These are phyloP conservation scores for Rutidosis leptorrhynchoides DNA, from an alignment of 129 eudicot species.

Conservation along the genomic window DNA sequence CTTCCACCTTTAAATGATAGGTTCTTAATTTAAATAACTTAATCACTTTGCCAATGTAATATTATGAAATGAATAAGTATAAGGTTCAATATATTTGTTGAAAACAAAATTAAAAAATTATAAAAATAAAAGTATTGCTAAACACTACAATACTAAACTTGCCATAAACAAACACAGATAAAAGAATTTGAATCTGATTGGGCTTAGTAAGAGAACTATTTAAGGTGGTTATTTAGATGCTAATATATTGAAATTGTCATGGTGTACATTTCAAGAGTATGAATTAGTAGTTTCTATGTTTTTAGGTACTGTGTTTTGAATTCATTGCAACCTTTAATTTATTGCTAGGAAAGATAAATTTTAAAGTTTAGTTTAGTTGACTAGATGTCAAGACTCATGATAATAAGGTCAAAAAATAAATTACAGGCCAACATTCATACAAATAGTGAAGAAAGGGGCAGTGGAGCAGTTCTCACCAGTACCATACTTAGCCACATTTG, in stretches of 20 bases:
- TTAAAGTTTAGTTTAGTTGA: neutral
- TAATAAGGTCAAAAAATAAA: neutral
- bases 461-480: slow-evolving; percentile 81
- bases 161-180: too few species aligned
- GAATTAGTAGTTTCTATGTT: neutral
- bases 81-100: neutral
- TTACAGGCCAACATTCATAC: slow-evolving; percentile 74
- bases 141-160: too few species aligned
- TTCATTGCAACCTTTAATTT: neutral
- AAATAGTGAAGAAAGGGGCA: slow-evolving; percentile 63
- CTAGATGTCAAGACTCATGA: slow-evolving; percentile 21
- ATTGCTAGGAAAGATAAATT: neutral
- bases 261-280: neutral
- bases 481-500: slow-evolving; percentile 67
- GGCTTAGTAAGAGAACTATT: neutral
- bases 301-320: too few species aligned
- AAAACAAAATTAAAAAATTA: too few species aligned
- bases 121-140: too few species aligned
- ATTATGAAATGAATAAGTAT: too few species aligned
- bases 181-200: neutral
- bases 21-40: too few species aligned
- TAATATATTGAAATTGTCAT: neutral
- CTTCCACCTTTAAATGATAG: neutral
- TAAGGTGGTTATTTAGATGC: neutral
- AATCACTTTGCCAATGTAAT: neutral